Base-by-base conservation (phyloP, 345 rosid species). In the Bruguiera parviflora region DNA sequence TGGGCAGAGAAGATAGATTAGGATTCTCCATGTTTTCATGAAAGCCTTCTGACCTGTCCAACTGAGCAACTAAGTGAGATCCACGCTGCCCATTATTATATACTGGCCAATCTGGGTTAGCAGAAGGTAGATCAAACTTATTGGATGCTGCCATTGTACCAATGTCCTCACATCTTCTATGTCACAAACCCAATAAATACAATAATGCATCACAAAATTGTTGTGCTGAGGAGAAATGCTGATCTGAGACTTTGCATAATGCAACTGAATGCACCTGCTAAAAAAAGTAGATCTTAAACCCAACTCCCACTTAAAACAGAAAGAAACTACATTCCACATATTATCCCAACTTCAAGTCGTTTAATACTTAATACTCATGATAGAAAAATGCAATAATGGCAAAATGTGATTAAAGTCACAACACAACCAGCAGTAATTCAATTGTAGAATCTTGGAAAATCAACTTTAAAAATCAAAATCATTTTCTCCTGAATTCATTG, bases 21-120 rank as follows among this genome's bases (percentile, higher is more conserved):
- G 89, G 86, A 78, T 82, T 84, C 75, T 88, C 96, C 81, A 81
- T 75, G 65, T 83, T 79, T 83, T 91, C 96, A 13, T 89, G 89
- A 67, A 88, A 95, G 79, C 93, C 87, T 72, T 92, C 80, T 9
- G 93, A 87, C 85, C 93, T 89, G 77, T 94, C 96, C 84, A 87
- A 75, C 64, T 79, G 83, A 78, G 86, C 79, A 73, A 86, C 79
- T 80, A 84, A 71, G 86, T 85, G 85, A 82, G 97, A 82, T 86
- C 95, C 93, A 76, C 86, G 87, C 75, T 81, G 88, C 71, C 89
- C 95, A 67, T 82, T 66, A 68, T 78, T 56, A 81, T 89, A 91
- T 64, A 75, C 60, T 63, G 88, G 85, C 86, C 91, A 88, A 80
- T 89, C 96, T 29, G 86, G 89, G 77, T 92, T 88, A 80, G 84